phyloP scores from a whole-genome alignment of 768 basidiomycete species.

The Wakefieldia striispora region DNA sequence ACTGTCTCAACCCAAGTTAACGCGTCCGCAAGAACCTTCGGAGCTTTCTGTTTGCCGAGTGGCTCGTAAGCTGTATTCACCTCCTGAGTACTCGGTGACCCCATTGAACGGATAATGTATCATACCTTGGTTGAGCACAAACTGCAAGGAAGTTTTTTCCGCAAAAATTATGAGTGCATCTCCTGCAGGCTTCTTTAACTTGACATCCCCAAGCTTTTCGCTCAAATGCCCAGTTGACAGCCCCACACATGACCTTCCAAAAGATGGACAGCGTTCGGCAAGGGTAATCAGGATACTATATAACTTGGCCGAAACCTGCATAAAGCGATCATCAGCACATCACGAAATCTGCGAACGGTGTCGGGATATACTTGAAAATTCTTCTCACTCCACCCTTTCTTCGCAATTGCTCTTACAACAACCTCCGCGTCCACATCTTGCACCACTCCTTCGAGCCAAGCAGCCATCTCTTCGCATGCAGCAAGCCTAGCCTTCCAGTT shows the following conservation, averaged over 20 bases:
- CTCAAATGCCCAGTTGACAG: constrained; percentile 77
- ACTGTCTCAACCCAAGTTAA: constrained; percentile 85
- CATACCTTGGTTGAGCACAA: constrained; percentile 89
- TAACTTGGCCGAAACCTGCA: constrained; percentile 85
- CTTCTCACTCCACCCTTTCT: constrained; percentile 98
- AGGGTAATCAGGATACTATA: constrained; percentile 74
- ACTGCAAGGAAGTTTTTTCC: constrained; percentile 92
- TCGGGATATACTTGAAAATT: constrained; percentile 80
- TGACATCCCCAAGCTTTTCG: constrained; percentile 95
- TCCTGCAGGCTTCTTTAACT: constrained; percentile 94
- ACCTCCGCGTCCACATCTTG: constrained; percentile 82
- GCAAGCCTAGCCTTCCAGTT: constrained; percentile 94
- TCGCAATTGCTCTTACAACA: constrained; percentile 79
- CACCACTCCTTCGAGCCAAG: constrained; percentile 74
- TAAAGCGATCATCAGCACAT: constrained; percentile 5
- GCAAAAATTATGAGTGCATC: constrained; percentile 82
- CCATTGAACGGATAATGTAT: constrained; percentile 7
- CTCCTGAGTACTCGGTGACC: constrained; percentile 16
- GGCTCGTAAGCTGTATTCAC: constrained; percentile 78
- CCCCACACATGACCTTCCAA: constrained; percentile 82
- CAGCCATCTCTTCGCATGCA: constrained; percentile 79
- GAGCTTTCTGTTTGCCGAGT: constrained; percentile 92
- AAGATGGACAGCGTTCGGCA: constrained; percentile 76
- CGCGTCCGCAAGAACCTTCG: constrained; percentile 93
- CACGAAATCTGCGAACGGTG: neutral